Base-by-base conservation (phyloP, 257 asterid genomes). In the Orobanche coerulescens region DNA sequence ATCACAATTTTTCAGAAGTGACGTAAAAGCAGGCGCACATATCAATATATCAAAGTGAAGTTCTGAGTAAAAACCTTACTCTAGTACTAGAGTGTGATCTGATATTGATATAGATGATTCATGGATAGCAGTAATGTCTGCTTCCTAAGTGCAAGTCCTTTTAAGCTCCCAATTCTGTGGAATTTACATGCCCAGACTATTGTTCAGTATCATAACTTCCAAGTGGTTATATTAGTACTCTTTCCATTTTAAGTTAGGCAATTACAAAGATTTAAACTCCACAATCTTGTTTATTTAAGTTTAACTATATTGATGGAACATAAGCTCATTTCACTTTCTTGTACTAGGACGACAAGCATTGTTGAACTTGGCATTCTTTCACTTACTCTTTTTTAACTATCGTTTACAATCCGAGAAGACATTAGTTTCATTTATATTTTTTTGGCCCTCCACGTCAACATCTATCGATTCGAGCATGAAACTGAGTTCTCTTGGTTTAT, bases 61-160 rank as follows among this genome's bases (percentile, higher is more conserved):
- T 42, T 16, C 51, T 43, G 36, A 65, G 13, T 42, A 31, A 26
- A 10, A 71, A 64, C 50, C 37, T 48, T 19, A 51, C 37, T 18
- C 18, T 31, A 23, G 13, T 26, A 25, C 1, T 10, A 23, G 23
- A 61, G 6, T 50, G 51, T n/a, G 22, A 16, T 44, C 1, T 5
- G 9, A n/a, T 30, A 18, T 26, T 26, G 5, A 6, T 24, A 24
- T 37, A 50, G 52, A 37, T 6, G 18, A 47, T 48, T 14, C 66
- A 44, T 14, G 49, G 7, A 24, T 37, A 16, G 18, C 43, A 50
- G 34, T 19, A 25, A 39, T 34, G 28, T 11, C 31, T n/a, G 19
- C 5, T 50, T 58, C 25, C 2, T 42, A 54, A 39, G 34, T 42
- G 71, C 49, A 44, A 55, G 19, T 14, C 50, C 57, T 44, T n/a